Evolutionary conservation across 2,329 filamentous ascomycete genomes (phyloP), one percentile per base, ranked within the genome.

Genomic region (Colletotrichum cordylinicola): DNA sequence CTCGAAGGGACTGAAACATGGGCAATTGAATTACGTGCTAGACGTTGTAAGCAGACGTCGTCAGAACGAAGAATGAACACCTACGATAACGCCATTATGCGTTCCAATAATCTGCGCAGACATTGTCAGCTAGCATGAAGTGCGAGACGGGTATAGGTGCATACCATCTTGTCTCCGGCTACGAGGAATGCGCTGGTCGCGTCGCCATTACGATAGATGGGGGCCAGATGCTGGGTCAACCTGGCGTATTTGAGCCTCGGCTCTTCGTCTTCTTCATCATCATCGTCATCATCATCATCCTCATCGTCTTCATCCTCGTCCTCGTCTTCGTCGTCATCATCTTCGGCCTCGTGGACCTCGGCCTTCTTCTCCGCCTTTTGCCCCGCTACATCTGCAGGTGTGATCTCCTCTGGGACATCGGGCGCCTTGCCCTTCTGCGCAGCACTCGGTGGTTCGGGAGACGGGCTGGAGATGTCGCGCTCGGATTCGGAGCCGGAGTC

Each of bases 131-230:
- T 69, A 58, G 35, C 65, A 33, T 48, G 31, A 37, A 76, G 39
- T 43, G 10, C 21, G 9, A 27, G 16, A 9, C 8, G 24, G 66
- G 66, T 18, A 67, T 61, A 67, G 21, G 4, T 72, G 43, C 88
- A 80, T 89, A 96, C 95, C 96, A 98, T 98, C 88, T 98, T 98
- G 88, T 99, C 96, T 68, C 96, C 96, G 55, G 94, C 94, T 66
- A 98, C 95, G 66, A 98, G 87, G 83, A 98, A 98, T 10, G 95
- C 89, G 84, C 96, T 98, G 31, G 96, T 98, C 79, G 96, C 95
- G 90, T 99, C 97, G 80, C 95, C 96, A 86, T 98, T 98, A 74
- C 96, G 93, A 86, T 99, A 99, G 39, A 98, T 91, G 58, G 94
- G 88, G 31, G 91, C 92, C 77, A 99, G 87, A 80, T 94, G 93